Base-by-base conservation (phyloP, 179 eudicot species). In the Actinidia polygama region DNA sequence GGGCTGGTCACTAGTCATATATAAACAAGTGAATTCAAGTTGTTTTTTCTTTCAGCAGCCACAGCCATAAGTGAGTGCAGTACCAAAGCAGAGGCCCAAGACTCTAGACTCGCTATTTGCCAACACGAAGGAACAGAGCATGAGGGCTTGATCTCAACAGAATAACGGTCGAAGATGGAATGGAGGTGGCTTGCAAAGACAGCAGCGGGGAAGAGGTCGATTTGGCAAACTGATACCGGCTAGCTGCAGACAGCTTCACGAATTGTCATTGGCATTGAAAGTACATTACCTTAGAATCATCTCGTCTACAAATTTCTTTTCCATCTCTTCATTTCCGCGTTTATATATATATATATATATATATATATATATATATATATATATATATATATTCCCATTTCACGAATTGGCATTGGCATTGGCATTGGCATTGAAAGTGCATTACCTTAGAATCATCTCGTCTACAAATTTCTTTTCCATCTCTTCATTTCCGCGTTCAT, bases 71-170 rank as follows among this genome's bases (percentile, higher is more conserved):
- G 85, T 67, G 46, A 90, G 88, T 50, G 47, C 47, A n/a, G 76
- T 44, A 36, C 84, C 76, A 0, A 88, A 83, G 82, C 95, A 89
- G 87, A 89, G 84, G 84, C 92, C 94, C 76, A 93, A 91, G 81
- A 96, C 99, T 1, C 84, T 96, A 63, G 99, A 96, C 83, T 93
- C 95, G 14, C 83, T 90, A 81, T 96, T 96, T 86, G 98, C 99
- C 30, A 91, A 91, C 84, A 93, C 95, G 99, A 91, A 92, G 89
- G 96, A 95, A 83, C 93, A 96, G 86, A 92, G 99, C 83, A 88
- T 88, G 94, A 90, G 85, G 88, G 84, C 86, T 46, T 69, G 76
- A 49, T 86, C 90, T 58, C 88, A 71, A 44, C 87, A 85, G 75
- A 91, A 84, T 81, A 91, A 86, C 73, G 88, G 83, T 0, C 54